Evolutionary conservation across 768 basidiomycete genomes (phyloP).

Genomic region (Kwoniella europaea): DNA sequence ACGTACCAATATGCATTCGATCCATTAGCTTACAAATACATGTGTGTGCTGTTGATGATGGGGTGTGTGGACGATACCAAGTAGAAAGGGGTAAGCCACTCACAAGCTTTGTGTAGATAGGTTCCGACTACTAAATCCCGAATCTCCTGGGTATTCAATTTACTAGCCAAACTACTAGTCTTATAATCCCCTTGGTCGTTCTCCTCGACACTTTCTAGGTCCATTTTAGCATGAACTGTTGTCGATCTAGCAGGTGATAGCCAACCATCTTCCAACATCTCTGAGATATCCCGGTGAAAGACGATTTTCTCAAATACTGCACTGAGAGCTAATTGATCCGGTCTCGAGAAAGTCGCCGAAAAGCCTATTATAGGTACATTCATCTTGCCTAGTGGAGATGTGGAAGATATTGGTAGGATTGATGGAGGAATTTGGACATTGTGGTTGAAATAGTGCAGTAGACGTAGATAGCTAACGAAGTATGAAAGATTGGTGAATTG

Average conservation of each 20-base stretch:
- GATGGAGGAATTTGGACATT: constrained; percentile 58
- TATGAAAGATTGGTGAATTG: neutral
- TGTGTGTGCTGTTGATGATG: neutral
- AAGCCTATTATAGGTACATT: constrained; percentile 85
- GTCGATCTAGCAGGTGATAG: constrained; percentile 86
- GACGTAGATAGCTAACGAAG: constrained; percentile 70
- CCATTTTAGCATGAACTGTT: constrained; percentile 73
- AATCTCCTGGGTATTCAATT: constrained; percentile 77
- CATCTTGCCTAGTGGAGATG: constrained; percentile 9
- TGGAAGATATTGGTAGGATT: constrained; percentile 57
- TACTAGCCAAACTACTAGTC: constrained; percentile 73
- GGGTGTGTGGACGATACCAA: neutral
- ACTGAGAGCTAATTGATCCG: constrained; percentile 86
- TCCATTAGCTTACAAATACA: no score
- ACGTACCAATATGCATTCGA: no score
- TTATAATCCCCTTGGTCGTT: constrained; percentile 78
- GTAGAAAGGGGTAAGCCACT: constrained; percentile 34
- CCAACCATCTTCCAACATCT: constrained; percentile 94
- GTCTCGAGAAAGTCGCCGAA: constrained; percentile 90
- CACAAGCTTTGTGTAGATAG: constrained; percentile 86
- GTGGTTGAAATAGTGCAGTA: constrained; percentile 81
- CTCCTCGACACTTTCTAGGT: constrained; percentile 71
- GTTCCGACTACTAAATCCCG: constrained; percentile 78
- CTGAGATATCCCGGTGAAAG: constrained; percentile 85
- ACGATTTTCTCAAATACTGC: constrained; percentile 89